A percentile compares a stretch with the other conserved stretches of the same genome.
Evolutionary conservation across 306 rosid species (phyloP).

Genomic region (Vicia faba): DNA sequence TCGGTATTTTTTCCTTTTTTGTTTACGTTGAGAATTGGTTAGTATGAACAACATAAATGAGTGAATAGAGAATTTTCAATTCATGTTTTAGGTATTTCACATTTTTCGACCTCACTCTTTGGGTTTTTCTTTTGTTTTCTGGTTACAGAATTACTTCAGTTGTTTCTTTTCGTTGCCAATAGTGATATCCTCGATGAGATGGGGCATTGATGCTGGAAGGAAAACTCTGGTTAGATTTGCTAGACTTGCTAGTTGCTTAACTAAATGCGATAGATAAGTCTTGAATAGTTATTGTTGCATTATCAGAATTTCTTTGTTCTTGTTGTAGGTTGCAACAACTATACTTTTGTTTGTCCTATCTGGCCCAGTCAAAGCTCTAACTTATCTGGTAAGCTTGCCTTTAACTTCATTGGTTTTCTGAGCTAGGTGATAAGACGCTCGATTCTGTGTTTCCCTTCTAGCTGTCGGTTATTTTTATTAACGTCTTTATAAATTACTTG

Average conservation of each 20-base stretch:
- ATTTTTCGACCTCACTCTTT: background rate
- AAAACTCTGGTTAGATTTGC: constrained; percentile 76
- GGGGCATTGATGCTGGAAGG: constrained; percentile 93
- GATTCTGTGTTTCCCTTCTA: background rate
- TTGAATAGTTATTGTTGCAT: constrained; percentile 18
- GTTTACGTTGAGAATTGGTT: background rate
- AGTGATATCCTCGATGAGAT: constrained; percentile 96
- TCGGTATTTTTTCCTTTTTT: background rate
- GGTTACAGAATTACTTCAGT: constrained; percentile 84
- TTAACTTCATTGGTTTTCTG: constrained; percentile 25
- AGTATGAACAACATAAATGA: background rate
- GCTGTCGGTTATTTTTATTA: background rate
- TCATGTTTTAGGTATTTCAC: background rate
- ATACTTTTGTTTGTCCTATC: constrained; percentile 84
- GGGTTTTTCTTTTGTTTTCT: constrained; percentile 4
- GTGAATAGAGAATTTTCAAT: background rate
- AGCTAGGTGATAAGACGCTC: background rate
- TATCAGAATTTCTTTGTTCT: constrained; percentile 28
- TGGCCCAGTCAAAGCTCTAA: constrained; percentile 91
- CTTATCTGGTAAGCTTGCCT: constrained; percentile 71
- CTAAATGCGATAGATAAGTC: constrained; percentile 20
- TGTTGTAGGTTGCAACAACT: constrained; percentile 78
- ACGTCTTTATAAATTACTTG: constrained; percentile 30
- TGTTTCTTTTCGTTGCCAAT: constrained; percentile 92
- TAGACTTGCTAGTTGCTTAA: constrained; percentile 27